Conservation (phyloP, 306 rosid species). For the Begonia masoniana region DNA sequence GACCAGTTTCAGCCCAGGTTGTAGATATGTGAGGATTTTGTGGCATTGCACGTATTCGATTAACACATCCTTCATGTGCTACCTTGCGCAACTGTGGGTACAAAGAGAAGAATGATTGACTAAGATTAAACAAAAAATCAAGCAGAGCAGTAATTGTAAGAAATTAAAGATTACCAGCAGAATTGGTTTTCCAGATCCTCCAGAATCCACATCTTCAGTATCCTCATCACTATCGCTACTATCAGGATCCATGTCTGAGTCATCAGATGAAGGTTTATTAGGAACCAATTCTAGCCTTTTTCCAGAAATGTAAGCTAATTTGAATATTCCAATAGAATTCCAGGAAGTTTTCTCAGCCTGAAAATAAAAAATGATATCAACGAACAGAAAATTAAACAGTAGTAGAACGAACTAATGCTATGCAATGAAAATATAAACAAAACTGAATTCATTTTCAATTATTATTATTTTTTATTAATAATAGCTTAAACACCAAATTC, state of each 20-base stretch:
- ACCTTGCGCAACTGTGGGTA: slow-evolving; percentile 61
- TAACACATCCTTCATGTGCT: slow-evolving; percentile 69
- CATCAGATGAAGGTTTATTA: slow-evolving; percentile 28
- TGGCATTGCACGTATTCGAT: slow-evolving; percentile 82
- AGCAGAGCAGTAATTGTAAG: too few relatives aligned
- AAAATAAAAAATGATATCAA: slow-evolving; percentile 16
- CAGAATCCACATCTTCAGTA: slow-evolving; percentile 35
- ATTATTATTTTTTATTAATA: too few relatives aligned
- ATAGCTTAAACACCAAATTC: too few relatives aligned
- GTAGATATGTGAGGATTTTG: slow-evolving; percentile 90
- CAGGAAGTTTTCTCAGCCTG: slow-evolving; percentile 76
- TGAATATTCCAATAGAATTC: slow-evolving; percentile 81
- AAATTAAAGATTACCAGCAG: slow-evolving; percentile 37
- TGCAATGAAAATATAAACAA: background rate
- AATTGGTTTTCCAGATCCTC: slow-evolving; percentile 30
- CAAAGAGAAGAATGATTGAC: slow-evolving; percentile 11
- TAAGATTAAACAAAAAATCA: slow-evolving; percentile 1
- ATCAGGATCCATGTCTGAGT: slow-evolving; percentile 54
- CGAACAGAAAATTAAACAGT: background rate
- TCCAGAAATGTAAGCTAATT: slow-evolving; percentile 73
- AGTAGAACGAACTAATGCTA: background rate
- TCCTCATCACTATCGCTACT: slow-evolving; percentile 66
- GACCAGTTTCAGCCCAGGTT: slow-evolving; percentile 79
- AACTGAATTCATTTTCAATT: too few relatives aligned
- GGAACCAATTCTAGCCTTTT: slow-evolving; percentile 69